phyloP scores from a whole-genome alignment of 768 basidiomycete species.

The Myochromella boudieri region DNA sequence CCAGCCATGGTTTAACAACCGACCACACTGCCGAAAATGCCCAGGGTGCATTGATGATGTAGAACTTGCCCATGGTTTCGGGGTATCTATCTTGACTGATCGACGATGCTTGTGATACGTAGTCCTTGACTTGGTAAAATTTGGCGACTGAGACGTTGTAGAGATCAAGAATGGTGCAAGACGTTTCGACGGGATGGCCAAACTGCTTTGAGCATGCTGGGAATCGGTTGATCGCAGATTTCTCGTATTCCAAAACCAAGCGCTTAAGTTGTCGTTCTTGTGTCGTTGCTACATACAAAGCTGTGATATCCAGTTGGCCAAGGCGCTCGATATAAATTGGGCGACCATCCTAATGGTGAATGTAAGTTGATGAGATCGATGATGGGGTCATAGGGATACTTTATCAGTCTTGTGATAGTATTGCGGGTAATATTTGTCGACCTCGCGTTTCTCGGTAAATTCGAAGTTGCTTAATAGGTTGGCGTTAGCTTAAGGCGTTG shows the following conservation, averaged over 20 bases:
- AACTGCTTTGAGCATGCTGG: slow-evolving; percentile 69
- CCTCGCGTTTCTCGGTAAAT: slow-evolving; percentile 78
- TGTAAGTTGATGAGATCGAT: slow-evolving; percentile 1
- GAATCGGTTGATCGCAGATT: slow-evolving; percentile 75
- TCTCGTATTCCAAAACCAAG: slow-evolving; percentile 93
- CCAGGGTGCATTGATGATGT: slow-evolving; percentile 97
- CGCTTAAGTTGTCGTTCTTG: slow-evolving; percentile 86
- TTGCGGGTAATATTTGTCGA: slow-evolving; percentile 93
- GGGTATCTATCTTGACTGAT: slow-evolving; percentile 94
- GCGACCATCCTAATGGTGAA: slow-evolving; percentile 71
- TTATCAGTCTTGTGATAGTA: slow-evolving; percentile 97
- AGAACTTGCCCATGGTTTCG: slow-evolving; percentile 97
- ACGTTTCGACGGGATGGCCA: slow-evolving; percentile 93
- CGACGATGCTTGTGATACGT: slow-evolving; percentile 69
- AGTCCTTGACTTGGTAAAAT: slow-evolving; percentile 93
- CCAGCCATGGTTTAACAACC: slow-evolving; percentile 90
- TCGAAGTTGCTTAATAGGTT: slow-evolving; percentile 64
- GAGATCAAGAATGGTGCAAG: slow-evolving; percentile 96
- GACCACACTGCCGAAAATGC: slow-evolving; percentile 87
- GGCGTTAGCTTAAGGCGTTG: slow-evolving; percentile 1
- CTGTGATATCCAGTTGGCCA: slow-evolving; percentile 84
- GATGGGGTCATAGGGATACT: slow-evolving; percentile 39
- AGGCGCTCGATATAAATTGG: slow-evolving; percentile 95
- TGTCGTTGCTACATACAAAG: slow-evolving; percentile 80
- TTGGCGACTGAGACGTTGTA: slow-evolving; percentile 63